These are phyloP conservation scores for Fonsecaea nubica DNA, from an alignment of 2,329 filamentous ascomycete genomes.

Conservation along the genomic window DNA sequence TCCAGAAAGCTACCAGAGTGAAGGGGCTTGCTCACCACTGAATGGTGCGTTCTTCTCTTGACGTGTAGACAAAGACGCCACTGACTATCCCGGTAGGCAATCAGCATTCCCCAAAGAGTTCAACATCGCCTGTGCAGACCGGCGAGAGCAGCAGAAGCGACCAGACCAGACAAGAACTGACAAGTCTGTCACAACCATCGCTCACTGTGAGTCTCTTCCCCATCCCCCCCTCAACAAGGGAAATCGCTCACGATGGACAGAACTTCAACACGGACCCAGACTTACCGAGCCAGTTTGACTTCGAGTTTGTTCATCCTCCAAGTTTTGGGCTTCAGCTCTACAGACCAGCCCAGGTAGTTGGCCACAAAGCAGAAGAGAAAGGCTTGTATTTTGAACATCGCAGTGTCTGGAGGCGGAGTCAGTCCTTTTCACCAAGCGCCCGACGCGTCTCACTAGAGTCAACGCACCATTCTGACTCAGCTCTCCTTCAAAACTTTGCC, in stretches of 20 bases:
- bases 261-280: background rate
- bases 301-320: constrained; percentile 8
- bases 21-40: background rate
- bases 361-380: background rate
- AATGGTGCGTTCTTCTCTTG: background rate
- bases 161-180: background rate
- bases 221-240: no score
- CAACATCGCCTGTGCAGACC: background rate
- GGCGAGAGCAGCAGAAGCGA: background rate
- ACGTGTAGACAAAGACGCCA: background rate
- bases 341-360: background rate
- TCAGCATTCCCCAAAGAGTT: background rate
- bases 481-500: constrained; percentile 16
- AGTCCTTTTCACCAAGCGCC: constrained; percentile 15
- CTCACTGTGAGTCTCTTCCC: background rate
- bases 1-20: background rate
- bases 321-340: constrained; percentile 22
- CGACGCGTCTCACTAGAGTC: constrained; percentile 17
- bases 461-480: constrained; percentile 30
- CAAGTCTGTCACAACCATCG: background rate
- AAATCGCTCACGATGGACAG: background rate
- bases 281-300: background rate
- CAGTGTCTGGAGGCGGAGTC: background rate
- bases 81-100: constrained; percentile 2
- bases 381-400: background rate